Evolutionary conservation across 331 rosid species (phyloP), one percentile per base, ranked within the genome.

Genomic region (Spiraea crenata): DNA sequence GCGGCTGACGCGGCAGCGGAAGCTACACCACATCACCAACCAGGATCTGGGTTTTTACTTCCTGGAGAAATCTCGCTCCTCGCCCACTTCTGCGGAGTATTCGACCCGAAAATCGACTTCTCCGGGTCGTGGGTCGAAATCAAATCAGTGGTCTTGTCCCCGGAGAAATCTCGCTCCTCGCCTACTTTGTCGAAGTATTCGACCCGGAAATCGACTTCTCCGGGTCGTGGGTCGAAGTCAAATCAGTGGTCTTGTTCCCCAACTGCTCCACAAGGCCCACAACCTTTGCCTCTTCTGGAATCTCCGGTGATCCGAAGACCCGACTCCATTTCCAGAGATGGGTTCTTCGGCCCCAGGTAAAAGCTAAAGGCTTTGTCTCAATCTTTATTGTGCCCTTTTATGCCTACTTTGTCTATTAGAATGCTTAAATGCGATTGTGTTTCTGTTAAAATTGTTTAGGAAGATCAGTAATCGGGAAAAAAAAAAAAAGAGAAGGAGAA

Each of bases 1-100:
- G 42, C 79, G 91, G 73, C 87, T 93, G 57, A 90, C 92, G 4
- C 77, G 96, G 45, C 96, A 85, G 84, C 69, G 81, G 71, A 85
- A 58, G 77, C 92, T 89, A 44, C 80, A 87, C 4, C 52, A 88
- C 80, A 80, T 82, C 2, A 81, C 2, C 45, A 81, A 84, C 20
- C 70, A 69, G 13, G 96, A 83, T 25, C 55, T 79, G 50, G 86
- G 72, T 14, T 19, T 77, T 3, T 60, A 15, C 12, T 35, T 17
- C 50, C 69, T 41, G 62, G 54, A 63, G 39, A 45, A 79, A 39
- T 68, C 77, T 6, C 76, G 77, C 44, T 82, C 85, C 0, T 80
- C 83, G 12, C 89, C 93, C 7, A 14, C 79, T 60, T 88, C 92
- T 7, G 89, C 90, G 5, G 82, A 76, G 7, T 45, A 70, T 4